Percentiles rank a stretch among this genome's conserved stretches.
These are phyloP conservation scores for Castanea crenata DNA, from an alignment of 306 rosid genomes.

Conservation along the genomic window DNA sequence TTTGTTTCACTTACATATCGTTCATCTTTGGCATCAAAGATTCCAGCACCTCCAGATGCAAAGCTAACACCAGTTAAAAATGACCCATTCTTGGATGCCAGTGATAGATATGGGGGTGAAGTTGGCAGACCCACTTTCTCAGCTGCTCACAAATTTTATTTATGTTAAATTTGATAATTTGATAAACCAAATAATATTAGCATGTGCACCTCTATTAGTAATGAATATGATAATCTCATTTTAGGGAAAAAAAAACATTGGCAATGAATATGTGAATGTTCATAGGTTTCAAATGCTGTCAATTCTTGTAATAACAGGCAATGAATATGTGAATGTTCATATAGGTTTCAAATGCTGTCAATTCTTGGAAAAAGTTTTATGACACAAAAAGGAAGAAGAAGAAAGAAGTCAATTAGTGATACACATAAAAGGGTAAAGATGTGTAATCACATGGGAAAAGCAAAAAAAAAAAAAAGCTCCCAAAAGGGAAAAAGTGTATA, in stretches of 20 bases:
- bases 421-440: too few relatives aligned
- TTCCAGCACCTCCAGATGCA: conserved; percentile 92
- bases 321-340: too few relatives aligned
- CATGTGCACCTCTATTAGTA: too few relatives aligned
- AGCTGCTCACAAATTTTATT: conserved; percentile 43
- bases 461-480: neutral
- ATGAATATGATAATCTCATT: too few relatives aligned
- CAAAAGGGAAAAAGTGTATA: neutral
- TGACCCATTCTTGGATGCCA: conserved; percentile 29
- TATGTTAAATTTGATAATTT: neutral
- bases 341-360: too few relatives aligned
- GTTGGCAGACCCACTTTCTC: conserved; percentile 66
- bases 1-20: conserved; percentile 43
- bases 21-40: conserved; percentile 55
- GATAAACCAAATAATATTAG: neutral
- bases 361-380: too few relatives aligned
- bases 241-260: too few relatives aligned
- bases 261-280: too few relatives aligned
- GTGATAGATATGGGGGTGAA: conserved; percentile 69
- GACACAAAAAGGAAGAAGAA: too few relatives aligned
- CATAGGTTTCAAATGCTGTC: too few relatives aligned
- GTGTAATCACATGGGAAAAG: neutral
- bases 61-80: conserved; percentile 66
- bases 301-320: too few relatives aligned
- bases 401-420: too few relatives aligned